These are phyloP conservation scores for Inga oerstediana DNA, from an alignment of 306 rosid genomes.

Conservation along the genomic window DNA sequence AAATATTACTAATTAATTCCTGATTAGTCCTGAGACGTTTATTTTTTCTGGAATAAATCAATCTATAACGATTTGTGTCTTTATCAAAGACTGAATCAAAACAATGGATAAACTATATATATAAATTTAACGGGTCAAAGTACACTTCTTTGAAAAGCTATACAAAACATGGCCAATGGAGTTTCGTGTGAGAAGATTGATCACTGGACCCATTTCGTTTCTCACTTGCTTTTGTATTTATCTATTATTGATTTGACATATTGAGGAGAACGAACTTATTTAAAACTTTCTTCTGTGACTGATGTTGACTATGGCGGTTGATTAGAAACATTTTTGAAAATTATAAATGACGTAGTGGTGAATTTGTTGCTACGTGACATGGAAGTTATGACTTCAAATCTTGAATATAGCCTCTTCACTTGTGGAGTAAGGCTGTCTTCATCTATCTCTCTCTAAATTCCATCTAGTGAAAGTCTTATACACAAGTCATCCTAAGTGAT, in stretches of 20 bases:
- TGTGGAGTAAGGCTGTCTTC: too few species aligned
- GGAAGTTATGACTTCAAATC: too few species aligned
- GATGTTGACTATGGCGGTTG: neutral
- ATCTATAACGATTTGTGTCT: too few species aligned
- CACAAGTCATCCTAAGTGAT: neutral
- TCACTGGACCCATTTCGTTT: neutral
- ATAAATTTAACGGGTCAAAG: neutral
- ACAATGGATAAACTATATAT: neutral
- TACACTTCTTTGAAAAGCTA: neutral
- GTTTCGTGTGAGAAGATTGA: neutral
- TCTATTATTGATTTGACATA: neutral
- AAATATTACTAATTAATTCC: too few species aligned
- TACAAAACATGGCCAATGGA: neutral
- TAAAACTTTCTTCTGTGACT: neutral
- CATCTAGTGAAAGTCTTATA: too few species aligned
- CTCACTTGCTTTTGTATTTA: neutral
- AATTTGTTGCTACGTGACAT: too few species aligned
- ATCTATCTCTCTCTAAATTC: too few species aligned
- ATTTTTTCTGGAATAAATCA: too few species aligned
- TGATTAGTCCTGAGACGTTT: too few species aligned
- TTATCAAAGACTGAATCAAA: neutral
- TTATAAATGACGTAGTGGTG: neutral
- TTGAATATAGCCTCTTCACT: too few species aligned
- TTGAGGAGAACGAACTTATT: neutral
- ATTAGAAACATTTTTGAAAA: constrained; percentile 4